phyloP scores from a whole-genome alignment of 2,329 filamentous ascomycete genomes.

The Fusarium incarnatum region DNA sequence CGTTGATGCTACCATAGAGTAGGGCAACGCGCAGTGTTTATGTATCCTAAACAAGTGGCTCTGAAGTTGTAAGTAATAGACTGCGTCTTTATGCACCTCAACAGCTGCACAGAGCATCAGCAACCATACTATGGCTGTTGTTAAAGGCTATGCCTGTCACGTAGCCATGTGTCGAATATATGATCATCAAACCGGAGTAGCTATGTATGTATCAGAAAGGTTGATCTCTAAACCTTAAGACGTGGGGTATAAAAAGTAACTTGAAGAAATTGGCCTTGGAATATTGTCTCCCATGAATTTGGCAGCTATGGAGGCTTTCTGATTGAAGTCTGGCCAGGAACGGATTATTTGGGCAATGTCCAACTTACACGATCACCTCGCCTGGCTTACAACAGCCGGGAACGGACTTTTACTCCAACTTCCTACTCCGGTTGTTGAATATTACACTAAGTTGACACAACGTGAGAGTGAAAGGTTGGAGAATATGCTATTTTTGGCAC shows the following conservation, averaged over 20 bases:
- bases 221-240: neutral
- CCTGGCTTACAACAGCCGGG: neutral
- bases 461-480: neutral
- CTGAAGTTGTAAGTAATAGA: neutral
- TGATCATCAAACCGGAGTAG: neutral
- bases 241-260: neutral
- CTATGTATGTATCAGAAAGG: neutral
- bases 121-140: neutral
- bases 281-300: neutral
- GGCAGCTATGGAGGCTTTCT: neutral
- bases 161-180: neutral
- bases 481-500: slow-evolving; percentile 1
- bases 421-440: neutral
- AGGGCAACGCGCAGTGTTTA: neutral
- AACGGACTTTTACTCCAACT: slow-evolving; percentile 17
- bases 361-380: neutral
- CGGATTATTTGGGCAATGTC: neutral
- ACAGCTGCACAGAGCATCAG: neutral
- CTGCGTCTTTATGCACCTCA: neutral
- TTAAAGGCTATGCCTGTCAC: neutral
- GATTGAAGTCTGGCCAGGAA: neutral
- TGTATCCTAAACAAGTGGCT: neutral
- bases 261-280: neutral
- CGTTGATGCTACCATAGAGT: neutral
- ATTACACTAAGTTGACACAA: neutral